Percentiles rank a stretch among this genome's conserved stretches.
Evolutionary conservation across 306 rosid genomes (phyloP).

Genomic region (Prunus mongolica): DNA sequence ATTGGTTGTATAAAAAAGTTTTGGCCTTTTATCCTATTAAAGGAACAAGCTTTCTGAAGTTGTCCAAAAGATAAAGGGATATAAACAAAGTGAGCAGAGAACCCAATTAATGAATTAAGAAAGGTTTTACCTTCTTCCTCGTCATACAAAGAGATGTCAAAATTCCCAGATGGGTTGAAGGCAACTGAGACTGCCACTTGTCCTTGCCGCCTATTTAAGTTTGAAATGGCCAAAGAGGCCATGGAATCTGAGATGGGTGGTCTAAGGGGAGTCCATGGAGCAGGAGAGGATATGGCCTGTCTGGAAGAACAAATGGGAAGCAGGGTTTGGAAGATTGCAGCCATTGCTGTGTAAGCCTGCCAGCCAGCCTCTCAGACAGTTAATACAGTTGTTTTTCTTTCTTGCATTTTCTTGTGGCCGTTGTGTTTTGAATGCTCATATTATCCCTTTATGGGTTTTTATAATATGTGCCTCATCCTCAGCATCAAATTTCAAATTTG

Average conservation of each 20-base stretch:
- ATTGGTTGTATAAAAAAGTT: too few relatives aligned
- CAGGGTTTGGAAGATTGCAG: constrained; percentile 42
- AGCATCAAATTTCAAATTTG: not conserved
- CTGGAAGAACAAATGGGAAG: constrained; percentile 57
- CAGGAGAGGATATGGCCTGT: constrained; percentile 23
- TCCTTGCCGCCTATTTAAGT: constrained; percentile 24
- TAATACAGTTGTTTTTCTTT: constrained; percentile 42
- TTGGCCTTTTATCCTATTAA: too few relatives aligned
- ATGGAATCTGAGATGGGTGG: constrained; percentile 38
- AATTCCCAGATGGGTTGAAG: constrained; percentile 86
- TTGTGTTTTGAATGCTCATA: constrained; percentile 23
- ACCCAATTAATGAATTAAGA: not conserved
- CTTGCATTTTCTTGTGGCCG: constrained; percentile 32
- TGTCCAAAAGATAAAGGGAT: not conserved
- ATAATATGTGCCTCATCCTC: not conserved
- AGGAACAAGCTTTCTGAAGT: not conserved
- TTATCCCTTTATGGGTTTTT: constrained; percentile 21
- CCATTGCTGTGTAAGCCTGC: constrained; percentile 24
- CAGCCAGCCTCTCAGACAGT: constrained; percentile 3
- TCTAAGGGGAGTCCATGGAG: constrained; percentile 34
- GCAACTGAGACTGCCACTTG: constrained; percentile 62
- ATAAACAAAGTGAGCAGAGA: not conserved
- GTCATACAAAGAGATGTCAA: constrained; percentile 61
- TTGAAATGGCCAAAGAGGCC: constrained; percentile 19
- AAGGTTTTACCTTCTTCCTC: constrained; percentile 47